Conservation (phyloP, 805 yeast genomes). For the Candida pseudofarinosa region DNA sequence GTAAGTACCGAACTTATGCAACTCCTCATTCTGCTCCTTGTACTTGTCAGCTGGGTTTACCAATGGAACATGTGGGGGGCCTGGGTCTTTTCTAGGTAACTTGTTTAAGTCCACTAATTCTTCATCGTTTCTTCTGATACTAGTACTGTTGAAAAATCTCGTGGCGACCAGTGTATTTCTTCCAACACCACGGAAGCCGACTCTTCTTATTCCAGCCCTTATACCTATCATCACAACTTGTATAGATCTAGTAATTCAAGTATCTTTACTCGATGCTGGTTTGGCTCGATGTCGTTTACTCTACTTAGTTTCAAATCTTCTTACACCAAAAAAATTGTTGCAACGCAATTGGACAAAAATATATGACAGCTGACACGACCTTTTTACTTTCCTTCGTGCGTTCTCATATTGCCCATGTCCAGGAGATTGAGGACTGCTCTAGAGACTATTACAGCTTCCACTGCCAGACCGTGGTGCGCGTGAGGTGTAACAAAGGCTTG, state of each 20-base stretch:
- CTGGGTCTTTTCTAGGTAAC: constrained; percentile 35
- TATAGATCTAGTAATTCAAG: constrained; percentile 1
- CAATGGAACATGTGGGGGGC: constrained; percentile 42
- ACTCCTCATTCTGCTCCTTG: constrained; percentile 60
- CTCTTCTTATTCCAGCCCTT: constrained; percentile 3
- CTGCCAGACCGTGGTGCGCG: too few species aligned
- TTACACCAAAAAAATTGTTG: constrained; percentile 7
- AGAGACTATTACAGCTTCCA: too few species aligned
- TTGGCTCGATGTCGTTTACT: constrained; percentile 1
- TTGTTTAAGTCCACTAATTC: constrained; percentile 33
- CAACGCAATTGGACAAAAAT: constrained; percentile 10
- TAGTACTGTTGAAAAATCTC: constrained; percentile 1
- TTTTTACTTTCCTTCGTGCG: too few species aligned
- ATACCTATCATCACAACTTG: constrained; percentile 3
- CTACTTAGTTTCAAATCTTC: neutral
- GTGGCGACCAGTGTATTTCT: constrained; percentile 1
- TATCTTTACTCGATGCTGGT: neutral
- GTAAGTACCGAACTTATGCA: constrained; percentile 79
- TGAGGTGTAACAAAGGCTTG: too few species aligned
- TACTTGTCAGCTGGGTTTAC: constrained; percentile 78
- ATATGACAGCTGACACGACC: neutral
- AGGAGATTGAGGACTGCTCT: too few species aligned
- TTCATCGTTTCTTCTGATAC: constrained; percentile 4
- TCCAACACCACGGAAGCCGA: constrained; percentile 4
- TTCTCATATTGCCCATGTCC: too few species aligned